These are phyloP conservation scores for Papiliotrema laurentii DNA, from an alignment of 1,284 basidiomycete species.

Conservation along the genomic window DNA sequence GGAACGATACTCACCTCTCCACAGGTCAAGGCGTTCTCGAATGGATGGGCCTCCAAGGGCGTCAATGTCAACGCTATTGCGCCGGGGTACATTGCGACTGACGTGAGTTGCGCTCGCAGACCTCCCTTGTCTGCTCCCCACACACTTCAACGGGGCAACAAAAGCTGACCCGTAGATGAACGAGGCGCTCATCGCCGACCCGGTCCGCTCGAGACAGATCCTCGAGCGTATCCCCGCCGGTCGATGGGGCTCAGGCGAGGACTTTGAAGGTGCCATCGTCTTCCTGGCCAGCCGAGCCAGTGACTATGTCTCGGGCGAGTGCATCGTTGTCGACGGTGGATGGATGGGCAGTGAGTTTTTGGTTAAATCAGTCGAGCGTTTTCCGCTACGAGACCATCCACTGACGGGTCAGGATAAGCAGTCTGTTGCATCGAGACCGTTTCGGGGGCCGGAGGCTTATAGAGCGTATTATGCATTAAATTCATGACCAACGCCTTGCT, in stretches of 20 bases:
- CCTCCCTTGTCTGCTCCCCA: too few relatives aligned
- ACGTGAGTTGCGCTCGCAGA: conserved; percentile 68
- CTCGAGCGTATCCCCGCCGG: conserved; percentile 88
- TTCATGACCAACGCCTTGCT: too few relatives aligned
- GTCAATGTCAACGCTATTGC: conserved; percentile 85
- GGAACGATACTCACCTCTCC: conserved; percentile 40
- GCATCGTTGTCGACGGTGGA: conserved; percentile 47
- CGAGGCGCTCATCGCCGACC: conserved; percentile 47
- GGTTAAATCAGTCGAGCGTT: too few relatives aligned
- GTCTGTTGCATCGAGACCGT: too few relatives aligned
- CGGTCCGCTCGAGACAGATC: conserved; percentile 66
- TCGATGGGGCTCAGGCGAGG: conserved; percentile 79
- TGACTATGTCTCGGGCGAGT: conserved; percentile 86
- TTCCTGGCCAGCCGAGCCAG: conserved; percentile 82
- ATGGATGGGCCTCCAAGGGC: conserved; percentile 73
- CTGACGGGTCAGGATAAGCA: neutral
- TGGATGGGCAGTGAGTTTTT: conserved; percentile 45
- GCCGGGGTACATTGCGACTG: conserved; percentile 88
- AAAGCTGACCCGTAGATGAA: conserved; percentile 32
- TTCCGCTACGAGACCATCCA: too few relatives aligned
- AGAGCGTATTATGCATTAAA: too few relatives aligned
- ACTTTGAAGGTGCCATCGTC: conserved; percentile 87
- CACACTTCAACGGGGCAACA: too few relatives aligned
- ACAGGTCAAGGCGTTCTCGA: conserved; percentile 50
- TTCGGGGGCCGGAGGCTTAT: too few relatives aligned